A percentile compares a stretch with the other conserved stretches of the same genome.
Conservation (phyloP, 176 grass and related monocot genomes). For the Carex littledalei region DNA sequence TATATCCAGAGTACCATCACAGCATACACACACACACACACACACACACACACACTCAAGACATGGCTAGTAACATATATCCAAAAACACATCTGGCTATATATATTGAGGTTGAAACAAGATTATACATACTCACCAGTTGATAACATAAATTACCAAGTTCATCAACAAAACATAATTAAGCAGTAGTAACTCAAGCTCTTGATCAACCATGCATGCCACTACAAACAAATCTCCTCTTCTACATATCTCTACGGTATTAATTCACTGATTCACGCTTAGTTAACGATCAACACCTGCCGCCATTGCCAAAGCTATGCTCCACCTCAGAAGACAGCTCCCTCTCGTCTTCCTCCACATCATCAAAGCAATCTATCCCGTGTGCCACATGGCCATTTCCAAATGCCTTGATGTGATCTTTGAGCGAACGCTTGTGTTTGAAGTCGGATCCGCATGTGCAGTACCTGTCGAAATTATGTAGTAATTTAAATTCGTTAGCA, state of each 20-base stretch:
- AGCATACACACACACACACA: neutral
- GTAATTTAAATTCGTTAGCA: neutral
- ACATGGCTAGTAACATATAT: neutral
- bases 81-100: neutral
- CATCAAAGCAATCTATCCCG: constrained; percentile 46
- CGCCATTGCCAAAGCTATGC: neutral
- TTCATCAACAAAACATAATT: neutral
- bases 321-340: neutral
- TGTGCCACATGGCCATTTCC: constrained; percentile 42
- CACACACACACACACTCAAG: neutral
- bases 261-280: neutral
- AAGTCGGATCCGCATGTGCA: constrained; percentile 59
- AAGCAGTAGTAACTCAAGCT: neutral
- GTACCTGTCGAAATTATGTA: constrained; percentile 4
- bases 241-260: neutral
- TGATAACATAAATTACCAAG: neutral
- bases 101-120: constrained; percentile 1
- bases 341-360: constrained; percentile 34
- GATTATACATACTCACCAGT: neutral
- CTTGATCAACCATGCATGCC: neutral
- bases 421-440: constrained; percentile 60
- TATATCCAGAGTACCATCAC: neutral
- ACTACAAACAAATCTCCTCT: neutral
- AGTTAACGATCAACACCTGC: neutral
- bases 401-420: constrained; percentile 53